Conservation (phyloP, 345 rosid species). For the Boechera divaricarpa region DNA sequence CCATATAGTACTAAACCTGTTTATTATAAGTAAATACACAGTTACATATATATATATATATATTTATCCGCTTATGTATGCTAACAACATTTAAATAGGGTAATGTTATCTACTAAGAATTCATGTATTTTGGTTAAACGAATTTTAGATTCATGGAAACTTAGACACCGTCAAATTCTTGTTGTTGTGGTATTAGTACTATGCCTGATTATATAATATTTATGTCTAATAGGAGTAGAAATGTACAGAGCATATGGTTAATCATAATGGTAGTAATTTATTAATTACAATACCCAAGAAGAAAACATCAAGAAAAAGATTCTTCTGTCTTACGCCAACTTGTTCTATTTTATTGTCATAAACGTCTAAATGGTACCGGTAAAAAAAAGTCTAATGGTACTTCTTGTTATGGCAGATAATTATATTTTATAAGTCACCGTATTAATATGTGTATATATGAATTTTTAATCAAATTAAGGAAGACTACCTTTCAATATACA, state of each 20-base stretch:
- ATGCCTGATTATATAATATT: conserved; percentile 12
- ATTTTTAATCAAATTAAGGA: not conserved
- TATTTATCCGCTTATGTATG: not conserved
- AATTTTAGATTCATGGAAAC: conserved; percentile 1
- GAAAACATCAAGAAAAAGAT: conserved; percentile 51
- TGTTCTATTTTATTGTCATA: conserved; percentile 36
- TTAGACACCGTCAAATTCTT: conserved; percentile 36
- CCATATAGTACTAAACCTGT: not conserved
- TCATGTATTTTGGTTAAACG: conserved; percentile 2
- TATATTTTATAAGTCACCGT: conserved; percentile 5
- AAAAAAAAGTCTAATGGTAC: conserved; percentile 34
- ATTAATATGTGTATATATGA: not conserved
- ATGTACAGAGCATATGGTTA: conserved; percentile 47
- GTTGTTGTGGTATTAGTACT: not conserved
- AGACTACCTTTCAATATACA: not conserved
- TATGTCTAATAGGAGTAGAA: conserved; percentile 32
- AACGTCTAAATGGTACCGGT: conserved; percentile 31
- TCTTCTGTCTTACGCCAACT: conserved; percentile 47
- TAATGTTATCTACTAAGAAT: not conserved
- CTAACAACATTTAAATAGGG: not conserved
- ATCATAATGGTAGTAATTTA: conserved; percentile 41
- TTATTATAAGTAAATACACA: not conserved
- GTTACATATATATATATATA: not conserved
- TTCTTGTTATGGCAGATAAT: conserved; percentile 14
- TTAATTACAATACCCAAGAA: conserved; percentile 46